Evolutionary conservation across 1,139 yeast genomes (phyloP).

Genomic region (Suhomyces panamericanus): DNA sequence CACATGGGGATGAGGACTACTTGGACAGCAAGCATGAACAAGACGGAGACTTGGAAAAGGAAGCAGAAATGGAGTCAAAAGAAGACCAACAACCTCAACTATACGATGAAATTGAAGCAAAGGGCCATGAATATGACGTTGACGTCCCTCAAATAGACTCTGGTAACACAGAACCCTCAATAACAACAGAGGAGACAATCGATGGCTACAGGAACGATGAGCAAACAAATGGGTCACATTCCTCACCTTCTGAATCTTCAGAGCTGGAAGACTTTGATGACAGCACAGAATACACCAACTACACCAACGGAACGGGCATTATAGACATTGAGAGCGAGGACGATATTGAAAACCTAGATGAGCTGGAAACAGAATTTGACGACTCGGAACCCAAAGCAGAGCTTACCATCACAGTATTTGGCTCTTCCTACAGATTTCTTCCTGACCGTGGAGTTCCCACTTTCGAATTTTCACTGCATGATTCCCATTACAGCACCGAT

Average conservation of each 20-base stretch:
- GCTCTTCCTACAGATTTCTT: slow-evolving; percentile 27
- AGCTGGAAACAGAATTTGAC: slow-evolving; percentile 2
- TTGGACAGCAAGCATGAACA: too few species aligned
- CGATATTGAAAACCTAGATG: slow-evolving; percentile 19
- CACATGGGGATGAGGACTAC: too few species aligned
- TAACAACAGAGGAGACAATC: neutral
- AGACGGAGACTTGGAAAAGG: neutral
- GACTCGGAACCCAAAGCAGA: neutral
- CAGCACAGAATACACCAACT: neutral
- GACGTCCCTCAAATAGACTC: neutral
- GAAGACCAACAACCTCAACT: neutral
- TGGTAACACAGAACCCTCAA: neutral
- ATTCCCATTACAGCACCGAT: slow-evolving; percentile 27
- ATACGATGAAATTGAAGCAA: neutral
- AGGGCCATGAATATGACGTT: neutral
- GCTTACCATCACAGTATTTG: slow-evolving; percentile 15
- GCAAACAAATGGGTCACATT: neutral
- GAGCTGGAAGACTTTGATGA: neutral
- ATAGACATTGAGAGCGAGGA: slow-evolving; percentile 16
- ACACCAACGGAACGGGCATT: neutral
- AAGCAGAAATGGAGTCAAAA: neutral
- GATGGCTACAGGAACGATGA: neutral
- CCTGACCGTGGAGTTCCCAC: slow-evolving; percentile 20
- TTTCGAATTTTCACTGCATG: slow-evolving; percentile 19
- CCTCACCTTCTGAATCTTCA: neutral